phyloP scores from a whole-genome alignment of 2,329 filamentous ascomycete species.

The Fusarium sp. region DNA sequence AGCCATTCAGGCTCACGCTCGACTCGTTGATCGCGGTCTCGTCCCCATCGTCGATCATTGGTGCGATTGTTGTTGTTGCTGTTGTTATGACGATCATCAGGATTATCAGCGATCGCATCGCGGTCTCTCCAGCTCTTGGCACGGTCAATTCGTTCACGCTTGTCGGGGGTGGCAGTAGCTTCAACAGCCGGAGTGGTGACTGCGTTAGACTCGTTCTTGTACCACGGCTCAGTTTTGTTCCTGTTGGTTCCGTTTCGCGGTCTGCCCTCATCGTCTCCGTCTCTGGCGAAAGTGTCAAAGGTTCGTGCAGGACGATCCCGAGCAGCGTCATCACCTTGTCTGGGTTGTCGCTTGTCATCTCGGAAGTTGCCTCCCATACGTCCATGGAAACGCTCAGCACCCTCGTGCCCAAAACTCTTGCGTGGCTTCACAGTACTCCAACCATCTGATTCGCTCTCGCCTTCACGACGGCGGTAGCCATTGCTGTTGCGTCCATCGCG shows the following conservation, averaged over 20 bases:
- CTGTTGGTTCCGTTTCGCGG: slow-evolving; percentile 73
- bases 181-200: slow-evolving; percentile 32
- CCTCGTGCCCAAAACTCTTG: slow-evolving; percentile 77
- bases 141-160: slow-evolving; percentile 65
- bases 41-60: slow-evolving; percentile 63
- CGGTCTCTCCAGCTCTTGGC: slow-evolving; percentile 70
- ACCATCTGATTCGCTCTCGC: slow-evolving; percentile 72
- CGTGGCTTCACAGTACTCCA: slow-evolving; percentile 80
- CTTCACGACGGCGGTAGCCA: slow-evolving; percentile 63
- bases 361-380: slow-evolving; percentile 65
- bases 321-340: slow-evolving; percentile 64
- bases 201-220: slow-evolving; percentile 63
- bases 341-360: slow-evolving; percentile 55
- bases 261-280: slow-evolving; percentile 61
- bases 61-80: slow-evolving; percentile 49
- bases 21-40: slow-evolving; percentile 65
- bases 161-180: slow-evolving; percentile 46
- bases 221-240: slow-evolving; percentile 79
- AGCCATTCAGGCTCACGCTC: slow-evolving; percentile 94
- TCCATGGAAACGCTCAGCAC: slow-evolving; percentile 75
- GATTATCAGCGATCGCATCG: slow-evolving; percentile 52
- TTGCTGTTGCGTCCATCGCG: slow-evolving; percentile 60
- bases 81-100: slow-evolving; percentile 64
- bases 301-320: slow-evolving; percentile 58
- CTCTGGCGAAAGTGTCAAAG: slow-evolving; percentile 61